These are phyloP conservation scores for Zoysia matrella DNA, from an alignment of 202 grass and related monocot genomes.

Conservation along the genomic window DNA sequence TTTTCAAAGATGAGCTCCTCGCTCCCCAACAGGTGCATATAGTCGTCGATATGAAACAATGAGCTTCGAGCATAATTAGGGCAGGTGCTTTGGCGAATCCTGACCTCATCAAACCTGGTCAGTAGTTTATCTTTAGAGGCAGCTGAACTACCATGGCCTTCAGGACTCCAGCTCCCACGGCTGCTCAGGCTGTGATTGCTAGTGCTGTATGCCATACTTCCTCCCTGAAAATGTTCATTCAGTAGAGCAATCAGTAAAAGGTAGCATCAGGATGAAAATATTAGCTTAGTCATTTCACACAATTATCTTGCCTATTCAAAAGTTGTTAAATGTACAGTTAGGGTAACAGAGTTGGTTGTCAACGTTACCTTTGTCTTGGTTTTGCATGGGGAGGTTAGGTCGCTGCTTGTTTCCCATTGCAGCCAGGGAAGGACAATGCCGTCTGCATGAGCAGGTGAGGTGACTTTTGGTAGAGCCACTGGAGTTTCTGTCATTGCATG, in stretches of 20 bases:
- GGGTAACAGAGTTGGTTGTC: background rate
- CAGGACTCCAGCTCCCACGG: slow-evolving; percentile 82
- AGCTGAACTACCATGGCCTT: slow-evolving; percentile 42
- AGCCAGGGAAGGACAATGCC: slow-evolving; percentile 94
- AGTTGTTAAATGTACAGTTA: background rate
- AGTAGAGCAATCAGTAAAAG: slow-evolving; percentile 4
- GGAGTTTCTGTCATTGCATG: slow-evolving; percentile 51
- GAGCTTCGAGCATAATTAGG: slow-evolving; percentile 32
- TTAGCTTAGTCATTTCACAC: background rate
- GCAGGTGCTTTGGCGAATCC: slow-evolving; percentile 40
- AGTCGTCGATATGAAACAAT: slow-evolving; percentile 77
- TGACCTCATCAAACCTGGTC: slow-evolving; percentile 36
- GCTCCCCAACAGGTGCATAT: slow-evolving; percentile 55
- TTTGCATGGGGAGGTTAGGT: slow-evolving; percentile 68
- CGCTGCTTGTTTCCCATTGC: slow-evolving; percentile 86
- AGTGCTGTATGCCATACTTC: slow-evolving; percentile 41
- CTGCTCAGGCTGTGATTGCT: slow-evolving; percentile 58
- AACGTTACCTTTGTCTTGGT: slow-evolving; percentile 41
- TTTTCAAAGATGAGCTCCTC: slow-evolving; percentile 75
- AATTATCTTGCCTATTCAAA: background rate
- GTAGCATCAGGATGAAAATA: background rate
- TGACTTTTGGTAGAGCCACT: slow-evolving; percentile 43
- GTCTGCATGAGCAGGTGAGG: slow-evolving; percentile 56
- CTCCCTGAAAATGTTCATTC: slow-evolving; percentile 56
- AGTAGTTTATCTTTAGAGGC: slow-evolving; percentile 44